These are phyloP conservation scores for Boechera retrofracta DNA, from an alignment of 345 rosid genomes.

Conservation along the genomic window DNA sequence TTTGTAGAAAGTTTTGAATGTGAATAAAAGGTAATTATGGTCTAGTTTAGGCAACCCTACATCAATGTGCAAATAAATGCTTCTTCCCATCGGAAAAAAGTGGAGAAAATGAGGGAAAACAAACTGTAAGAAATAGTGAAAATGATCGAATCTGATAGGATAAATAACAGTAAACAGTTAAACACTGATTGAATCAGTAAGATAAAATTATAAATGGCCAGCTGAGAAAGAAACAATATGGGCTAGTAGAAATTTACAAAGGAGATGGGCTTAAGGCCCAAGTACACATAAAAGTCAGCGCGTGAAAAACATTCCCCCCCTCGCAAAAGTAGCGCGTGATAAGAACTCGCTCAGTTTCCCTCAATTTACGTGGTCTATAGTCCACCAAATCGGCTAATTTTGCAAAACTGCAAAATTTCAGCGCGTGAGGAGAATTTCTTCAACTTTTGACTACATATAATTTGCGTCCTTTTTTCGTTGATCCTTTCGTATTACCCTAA, in stretches of 20 bases:
- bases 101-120: no score
- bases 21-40: background rate
- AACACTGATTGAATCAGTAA: no score
- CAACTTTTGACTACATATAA: background rate
- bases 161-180: no score
- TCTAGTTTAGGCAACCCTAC: background rate
- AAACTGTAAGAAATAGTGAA: no score
- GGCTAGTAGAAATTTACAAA: no score
- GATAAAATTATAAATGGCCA: no score
- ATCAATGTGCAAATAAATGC: background rate
- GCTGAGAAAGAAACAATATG: no score
- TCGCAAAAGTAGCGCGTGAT: background rate
- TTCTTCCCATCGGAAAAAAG: no score
- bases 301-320: background rate
- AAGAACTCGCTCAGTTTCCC: background rate
- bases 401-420: background rate
- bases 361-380: background rate
- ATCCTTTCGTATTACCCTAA: no score
- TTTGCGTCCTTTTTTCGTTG: no score
- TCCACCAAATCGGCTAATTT: background rate
- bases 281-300: background rate
- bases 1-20: conserved; percentile 7
- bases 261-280: no score
- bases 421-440: background rate
- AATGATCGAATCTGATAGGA: no score